These are phyloP conservation scores for Cercospora zeina DNA, from an alignment of 2,329 filamentous ascomycete genomes.

Conservation along the genomic window DNA sequence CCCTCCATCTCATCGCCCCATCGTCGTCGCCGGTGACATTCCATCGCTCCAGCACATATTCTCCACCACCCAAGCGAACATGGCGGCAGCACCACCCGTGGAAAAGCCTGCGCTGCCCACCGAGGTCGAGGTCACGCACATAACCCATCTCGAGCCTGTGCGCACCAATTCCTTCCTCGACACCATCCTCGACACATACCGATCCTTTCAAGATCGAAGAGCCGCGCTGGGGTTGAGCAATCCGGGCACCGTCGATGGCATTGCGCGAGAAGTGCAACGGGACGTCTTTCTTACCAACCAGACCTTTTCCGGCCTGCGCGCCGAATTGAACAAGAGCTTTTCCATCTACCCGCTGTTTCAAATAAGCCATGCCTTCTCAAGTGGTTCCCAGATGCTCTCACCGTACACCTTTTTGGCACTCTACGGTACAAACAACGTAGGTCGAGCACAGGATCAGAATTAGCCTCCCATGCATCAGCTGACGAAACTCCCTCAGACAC, in stretches of 20 bases:
- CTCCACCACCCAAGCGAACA: slow-evolving; percentile 2
- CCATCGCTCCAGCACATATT: not conserved
- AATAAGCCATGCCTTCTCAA: slow-evolving; percentile 93
- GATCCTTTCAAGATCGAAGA: slow-evolving; percentile 79
- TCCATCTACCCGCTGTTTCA: slow-evolving; percentile 93
- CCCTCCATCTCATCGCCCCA: slow-evolving; percentile 5
- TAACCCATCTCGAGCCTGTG: slow-evolving; percentile 29
- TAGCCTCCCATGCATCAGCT: slow-evolving; percentile 21
- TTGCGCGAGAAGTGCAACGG: slow-evolving; percentile 88
- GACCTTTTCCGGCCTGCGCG: slow-evolving; percentile 94
- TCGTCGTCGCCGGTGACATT: not conserved
- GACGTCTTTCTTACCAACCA: slow-evolving; percentile 95
- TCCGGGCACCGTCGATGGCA: slow-evolving; percentile 86
- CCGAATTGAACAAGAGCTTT: slow-evolving; percentile 95
- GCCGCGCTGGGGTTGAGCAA: slow-evolving; percentile 85
- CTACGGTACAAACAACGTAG: slow-evolving; percentile 87
- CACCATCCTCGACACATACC: slow-evolving; percentile 64
- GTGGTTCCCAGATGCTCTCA: slow-evolving; percentile 84
- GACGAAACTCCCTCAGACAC: slow-evolving; percentile 61
- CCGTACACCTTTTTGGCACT: slow-evolving; percentile 94
- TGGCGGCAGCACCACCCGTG: slow-evolving; percentile 28
- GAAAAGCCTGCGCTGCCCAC: slow-evolving; percentile 35
- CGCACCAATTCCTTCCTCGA: slow-evolving; percentile 37
- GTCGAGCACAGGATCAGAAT: slow-evolving; percentile 32
- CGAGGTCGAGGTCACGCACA: slow-evolving; percentile 28